Evolutionary conservation across 2,329 filamentous ascomycete species (phyloP).

Genomic region (Hymenoscyphus fructigenus): DNA sequence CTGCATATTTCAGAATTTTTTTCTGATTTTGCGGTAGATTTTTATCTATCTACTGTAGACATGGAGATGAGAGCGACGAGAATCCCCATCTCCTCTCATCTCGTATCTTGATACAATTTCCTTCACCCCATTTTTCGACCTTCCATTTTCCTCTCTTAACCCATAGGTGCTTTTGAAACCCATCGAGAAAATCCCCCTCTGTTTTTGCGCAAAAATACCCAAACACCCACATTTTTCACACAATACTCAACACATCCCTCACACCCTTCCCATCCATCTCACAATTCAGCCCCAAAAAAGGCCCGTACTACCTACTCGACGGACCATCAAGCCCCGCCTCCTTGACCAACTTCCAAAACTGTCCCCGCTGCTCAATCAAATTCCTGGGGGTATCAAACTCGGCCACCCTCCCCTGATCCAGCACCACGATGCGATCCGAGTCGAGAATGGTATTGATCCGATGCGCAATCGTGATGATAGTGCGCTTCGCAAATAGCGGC

Average conservation of each 20-base stretch:
- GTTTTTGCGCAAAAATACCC: background rate
- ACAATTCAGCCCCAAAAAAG: background rate
- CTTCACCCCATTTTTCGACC: background rate
- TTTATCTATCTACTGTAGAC: background rate
- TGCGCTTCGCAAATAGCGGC: conserved; percentile 78
- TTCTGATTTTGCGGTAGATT: background rate
- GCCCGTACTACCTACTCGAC: conserved; percentile 3
- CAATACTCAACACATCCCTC: background rate
- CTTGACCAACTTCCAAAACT: conserved; percentile 88
- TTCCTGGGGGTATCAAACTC: conserved; percentile 88
- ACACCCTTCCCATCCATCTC: background rate
- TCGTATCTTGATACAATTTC: background rate
- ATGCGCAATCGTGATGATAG: conserved; percentile 97
- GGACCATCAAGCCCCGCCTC: conserved; percentile 70
- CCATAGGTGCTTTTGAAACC: background rate
- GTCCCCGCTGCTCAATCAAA: conserved; percentile 71
- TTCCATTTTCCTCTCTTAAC: background rate
- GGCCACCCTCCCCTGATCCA: conserved; percentile 84
- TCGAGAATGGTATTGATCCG: conserved; percentile 96
- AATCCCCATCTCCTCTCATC: background rate
- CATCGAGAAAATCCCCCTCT: background rate
- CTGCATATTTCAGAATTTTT: background rate
- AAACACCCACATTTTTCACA: background rate
- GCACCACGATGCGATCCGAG: conserved; percentile 85
- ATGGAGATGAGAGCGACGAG: background rate